A percentile compares a stretch with the other conserved stretches of the same genome.
Conservation (phyloP, 1,284 basidiomycete genomes). For the Leccinum subrobustum region DNA sequence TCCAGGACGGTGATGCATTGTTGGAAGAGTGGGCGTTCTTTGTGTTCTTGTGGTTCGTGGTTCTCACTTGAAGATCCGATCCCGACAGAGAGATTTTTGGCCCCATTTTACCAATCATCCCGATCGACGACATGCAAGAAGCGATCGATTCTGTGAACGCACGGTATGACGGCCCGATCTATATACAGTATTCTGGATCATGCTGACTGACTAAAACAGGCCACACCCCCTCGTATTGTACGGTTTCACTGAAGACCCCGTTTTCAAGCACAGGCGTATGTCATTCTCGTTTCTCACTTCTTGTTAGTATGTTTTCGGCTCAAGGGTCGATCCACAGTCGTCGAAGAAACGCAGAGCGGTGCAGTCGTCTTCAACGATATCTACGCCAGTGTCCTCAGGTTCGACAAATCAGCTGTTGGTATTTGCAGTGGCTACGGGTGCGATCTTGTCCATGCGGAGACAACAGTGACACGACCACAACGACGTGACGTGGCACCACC, state of each 20-base stretch:
- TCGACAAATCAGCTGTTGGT: no score
- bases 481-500: no score
- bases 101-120: slow-evolving; percentile 63
- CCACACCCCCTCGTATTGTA: slow-evolving; percentile 31
- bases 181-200: background rate
- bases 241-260: slow-evolving; percentile 31
- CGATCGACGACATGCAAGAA: slow-evolving; percentile 46
- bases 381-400: no score
- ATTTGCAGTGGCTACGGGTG: no score
- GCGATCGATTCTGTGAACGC: slow-evolving; percentile 43
- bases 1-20: slow-evolving; percentile 23
- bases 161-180: slow-evolving; percentile 34
- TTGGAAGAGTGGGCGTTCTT: slow-evolving; percentile 27
- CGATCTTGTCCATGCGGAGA: no score
- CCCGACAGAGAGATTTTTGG: slow-evolving; percentile 61
- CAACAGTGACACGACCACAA: no score
- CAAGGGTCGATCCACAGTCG: slow-evolving; percentile 36
- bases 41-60: background rate
- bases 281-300: background rate
- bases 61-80: background rate
- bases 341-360: slow-evolving; percentile 49
- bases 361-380: slow-evolving; percentile 52
- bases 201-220: slow-evolving; percentile 13
- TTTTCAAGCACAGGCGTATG: slow-evolving; percentile 23
- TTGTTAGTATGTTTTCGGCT: background rate